These are phyloP conservation scores for Yarrowia osloensis DNA, from an alignment of 805 yeast species.

Conservation along the genomic window DNA sequence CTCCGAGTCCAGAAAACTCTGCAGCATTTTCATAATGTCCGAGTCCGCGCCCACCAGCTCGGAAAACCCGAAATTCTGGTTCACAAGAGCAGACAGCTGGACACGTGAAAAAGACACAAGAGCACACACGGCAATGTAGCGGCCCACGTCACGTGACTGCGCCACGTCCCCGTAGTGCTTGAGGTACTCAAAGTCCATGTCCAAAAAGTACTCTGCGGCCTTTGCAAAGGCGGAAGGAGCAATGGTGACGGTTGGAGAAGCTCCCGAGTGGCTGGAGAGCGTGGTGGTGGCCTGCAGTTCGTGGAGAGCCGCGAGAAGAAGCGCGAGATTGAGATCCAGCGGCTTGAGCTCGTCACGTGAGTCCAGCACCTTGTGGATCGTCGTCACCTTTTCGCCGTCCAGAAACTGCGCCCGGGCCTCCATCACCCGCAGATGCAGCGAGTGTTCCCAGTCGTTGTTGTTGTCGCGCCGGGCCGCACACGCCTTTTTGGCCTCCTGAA, in stretches of 20 bases:
- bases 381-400: conserved; percentile 14
- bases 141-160: background rate
- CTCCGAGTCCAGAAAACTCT: conserved; percentile 15
- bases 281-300: conserved; percentile 14
- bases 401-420: conserved; percentile 10
- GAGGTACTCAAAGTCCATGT: conserved; percentile 16
- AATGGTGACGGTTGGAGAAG: background rate
- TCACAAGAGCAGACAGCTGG: conserved; percentile 10
- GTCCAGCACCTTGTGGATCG: conserved; percentile 12
- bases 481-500: conserved; percentile 5
- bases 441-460: conserved; percentile 27
- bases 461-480: conserved; percentile 4
- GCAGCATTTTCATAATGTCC: background rate
- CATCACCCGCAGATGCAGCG: conserved; percentile 19
- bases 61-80: conserved; percentile 8
- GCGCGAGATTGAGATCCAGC: background rate
- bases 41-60: background rate
- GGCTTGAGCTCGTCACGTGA: conserved; percentile 7
- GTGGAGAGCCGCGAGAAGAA: background rate
- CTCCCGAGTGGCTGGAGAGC: background rate
- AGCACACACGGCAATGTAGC: conserved; percentile 9
- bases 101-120: conserved; percentile 4
- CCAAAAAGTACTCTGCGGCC: conserved; percentile 21
- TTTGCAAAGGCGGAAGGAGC: conserved; percentile 1
- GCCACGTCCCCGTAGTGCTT: background rate